Evolutionary conservation across 306 rosid genomes (phyloP).

Genomic region (Corylus americana): DNA sequence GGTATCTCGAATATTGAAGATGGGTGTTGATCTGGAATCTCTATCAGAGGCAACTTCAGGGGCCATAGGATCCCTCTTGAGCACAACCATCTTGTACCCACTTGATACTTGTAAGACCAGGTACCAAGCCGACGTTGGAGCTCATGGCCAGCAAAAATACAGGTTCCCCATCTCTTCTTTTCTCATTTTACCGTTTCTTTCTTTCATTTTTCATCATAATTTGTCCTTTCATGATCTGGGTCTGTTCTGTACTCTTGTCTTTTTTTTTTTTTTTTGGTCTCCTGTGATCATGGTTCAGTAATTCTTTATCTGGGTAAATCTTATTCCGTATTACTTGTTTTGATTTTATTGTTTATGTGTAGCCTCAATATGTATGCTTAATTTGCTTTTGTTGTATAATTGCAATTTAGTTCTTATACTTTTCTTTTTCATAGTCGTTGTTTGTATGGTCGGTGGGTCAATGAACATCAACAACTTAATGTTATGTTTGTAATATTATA

Average conservation of each 20-base stretch:
- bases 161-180: constrained; percentile 34
- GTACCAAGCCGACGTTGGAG: constrained; percentile 88
- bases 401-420: background rate
- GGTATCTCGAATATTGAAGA: constrained; percentile 15
- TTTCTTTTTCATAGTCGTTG: background rate
- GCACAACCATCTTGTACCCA: constrained; percentile 92
- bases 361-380: background rate
- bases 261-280: background rate
- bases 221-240: constrained; percentile 3
- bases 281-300: background rate
- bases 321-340: background rate
- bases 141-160: constrained; percentile 66
- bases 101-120: constrained; percentile 95
- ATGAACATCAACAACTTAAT: background rate
- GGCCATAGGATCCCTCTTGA: constrained; percentile 86
- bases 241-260: background rate
- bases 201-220: background rate
- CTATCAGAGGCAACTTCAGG: constrained; percentile 98
- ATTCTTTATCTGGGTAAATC: background rate
- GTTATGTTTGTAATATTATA: background rate
- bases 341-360: background rate
- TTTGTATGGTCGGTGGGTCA: background rate
- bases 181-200: background rate
- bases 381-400: background rate
- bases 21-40: constrained; percentile 88